Evolutionary conservation across 352 stramenopile genomes (phyloP).

Genomic region (Phytophthora uliginosa): DNA sequence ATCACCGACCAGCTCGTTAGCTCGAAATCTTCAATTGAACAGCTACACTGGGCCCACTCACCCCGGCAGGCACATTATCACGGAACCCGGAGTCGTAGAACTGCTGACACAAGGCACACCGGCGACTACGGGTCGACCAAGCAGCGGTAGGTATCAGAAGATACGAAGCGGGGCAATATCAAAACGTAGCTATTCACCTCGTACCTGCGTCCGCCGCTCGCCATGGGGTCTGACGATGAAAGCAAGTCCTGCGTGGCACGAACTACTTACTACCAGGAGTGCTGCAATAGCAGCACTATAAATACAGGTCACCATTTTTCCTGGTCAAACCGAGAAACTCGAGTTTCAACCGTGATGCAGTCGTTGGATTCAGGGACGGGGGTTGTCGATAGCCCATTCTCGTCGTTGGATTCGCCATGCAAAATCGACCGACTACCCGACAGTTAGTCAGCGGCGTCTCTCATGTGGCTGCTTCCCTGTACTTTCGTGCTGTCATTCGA

Average conservation of each 20-base stretch:
- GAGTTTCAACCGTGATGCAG: background rate
- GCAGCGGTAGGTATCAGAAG: background rate
- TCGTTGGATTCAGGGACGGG: conserved; percentile 8
- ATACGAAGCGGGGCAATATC: background rate
- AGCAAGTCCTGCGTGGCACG: background rate
- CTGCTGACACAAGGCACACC: conserved; percentile 62
- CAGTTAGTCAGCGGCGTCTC: conserved; percentile 18
- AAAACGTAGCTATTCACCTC: background rate
- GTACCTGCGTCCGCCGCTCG: conserved; percentile 23
- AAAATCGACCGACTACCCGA: background rate
- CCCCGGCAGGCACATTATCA: conserved; percentile 59
- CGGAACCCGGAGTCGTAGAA: conserved; percentile 56
- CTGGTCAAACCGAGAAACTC: too few species aligned
- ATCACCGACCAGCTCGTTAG: background rate
- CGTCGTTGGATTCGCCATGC: background rate
- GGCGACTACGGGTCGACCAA: conserved; percentile 25
- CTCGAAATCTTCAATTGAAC: conserved; percentile 6
- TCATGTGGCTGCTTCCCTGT: background rate
- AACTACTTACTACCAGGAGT: background rate
- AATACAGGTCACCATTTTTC: conserved; percentile 3
- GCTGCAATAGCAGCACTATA: background rate
- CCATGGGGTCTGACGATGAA: conserved; percentile 2
- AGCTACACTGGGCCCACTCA: conserved; percentile 21
- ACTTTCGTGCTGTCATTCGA: background rate
- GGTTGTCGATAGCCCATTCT: background rate